These are phyloP conservation scores for Termitomyces titanicus DNA, from an alignment of 768 basidiomycete species.

Conservation along the genomic window DNA sequence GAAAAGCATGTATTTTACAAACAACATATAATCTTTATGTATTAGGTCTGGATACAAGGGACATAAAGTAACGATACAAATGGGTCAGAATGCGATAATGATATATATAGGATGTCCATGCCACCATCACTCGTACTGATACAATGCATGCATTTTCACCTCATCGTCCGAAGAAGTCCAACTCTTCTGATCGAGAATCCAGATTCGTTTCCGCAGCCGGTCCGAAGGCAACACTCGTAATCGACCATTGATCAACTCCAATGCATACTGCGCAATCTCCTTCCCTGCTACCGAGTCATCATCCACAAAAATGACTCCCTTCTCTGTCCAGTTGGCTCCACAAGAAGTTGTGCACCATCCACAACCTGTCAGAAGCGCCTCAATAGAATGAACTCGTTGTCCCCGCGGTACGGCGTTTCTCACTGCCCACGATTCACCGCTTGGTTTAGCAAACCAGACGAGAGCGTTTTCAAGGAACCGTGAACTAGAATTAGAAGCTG, in stretches of 20 bases:
- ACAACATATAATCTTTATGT: background rate
- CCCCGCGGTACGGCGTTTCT: slow-evolving; percentile 27
- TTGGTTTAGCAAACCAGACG: slow-evolving; percentile 29
- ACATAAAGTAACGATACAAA: background rate
- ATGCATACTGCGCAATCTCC: slow-evolving; percentile 6
- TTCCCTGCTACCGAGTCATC: slow-evolving; percentile 17
- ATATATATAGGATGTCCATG: background rate
- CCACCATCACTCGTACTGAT: background rate
- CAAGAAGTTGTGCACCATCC: slow-evolving; percentile 29
- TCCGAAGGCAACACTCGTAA: background rate
- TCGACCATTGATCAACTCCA: slow-evolving; percentile 11
- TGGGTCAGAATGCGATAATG: background rate
- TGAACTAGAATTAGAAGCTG: background rate
- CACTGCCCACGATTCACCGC: slow-evolving; percentile 20
- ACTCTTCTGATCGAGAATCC: slow-evolving; percentile 14
- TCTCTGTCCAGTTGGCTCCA: slow-evolving; percentile 13
- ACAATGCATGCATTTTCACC: background rate
- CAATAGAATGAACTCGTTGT: slow-evolving; percentile 36
- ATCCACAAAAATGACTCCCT: slow-evolving; percentile 38
- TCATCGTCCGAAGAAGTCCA: slow-evolving; percentile 2
- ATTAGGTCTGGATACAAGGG: background rate
- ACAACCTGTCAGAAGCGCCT: slow-evolving; percentile 45
- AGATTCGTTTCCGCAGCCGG: slow-evolving; percentile 12
- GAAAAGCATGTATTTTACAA: background rate
- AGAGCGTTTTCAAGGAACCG: slow-evolving; percentile 16